Base-by-base conservation (phyloP, 495 filamentous ascomycete species). In the Aspergillus incahuasiensis region DNA sequence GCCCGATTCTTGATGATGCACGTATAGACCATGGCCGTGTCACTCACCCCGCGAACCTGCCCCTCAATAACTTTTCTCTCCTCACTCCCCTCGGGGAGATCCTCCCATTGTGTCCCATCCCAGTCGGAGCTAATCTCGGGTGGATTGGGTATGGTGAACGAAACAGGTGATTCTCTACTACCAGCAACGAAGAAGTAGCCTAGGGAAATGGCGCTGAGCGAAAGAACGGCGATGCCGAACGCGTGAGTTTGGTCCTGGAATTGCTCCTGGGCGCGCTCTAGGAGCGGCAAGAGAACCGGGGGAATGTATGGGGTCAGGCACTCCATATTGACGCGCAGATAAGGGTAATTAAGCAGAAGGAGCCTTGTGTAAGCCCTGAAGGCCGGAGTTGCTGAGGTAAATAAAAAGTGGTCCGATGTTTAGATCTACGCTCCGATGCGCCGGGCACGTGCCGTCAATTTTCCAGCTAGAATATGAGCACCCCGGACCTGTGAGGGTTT, bases 61-160 rank as follows among this genome's bases (percentile, higher is more conserved):
- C 68, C 73, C 52, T 76, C 68, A 28, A 79, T 25, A 32, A 82
- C 71, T 61, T 72, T 76, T 58, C 74, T 74, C 52, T 75, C 67
- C 48, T 64, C 52, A 15, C 73, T 34, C 19, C 20, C 34, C 11
- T 39, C 70, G 35, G 67, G 56, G 20, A 68, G 57, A 34, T 85
- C 67, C 15, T 88, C 82, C 57, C 95, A 82, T 6, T 84, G 76
- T 63, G 82, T 79, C 9, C 81, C 79, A 6, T 79, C 70, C 70
- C 81, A 83, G 28, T 72, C 75, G 7, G 79, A 64, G 32, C 67
- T 59, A 50, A 80, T 77, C 64, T 86, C 81, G 34, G 77, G 63
- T 6, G 86, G 86, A 18, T 85, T 38, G 2, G 80, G 77, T 9
- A 88, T 79, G 51, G 73, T 71, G 66, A 85, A 88, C 3, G 73